Evolutionary conservation across 225 moss, liverwort and hornwort species (phyloP).

Genomic region (Bryoerythrophyllum caledonicum): DNA sequence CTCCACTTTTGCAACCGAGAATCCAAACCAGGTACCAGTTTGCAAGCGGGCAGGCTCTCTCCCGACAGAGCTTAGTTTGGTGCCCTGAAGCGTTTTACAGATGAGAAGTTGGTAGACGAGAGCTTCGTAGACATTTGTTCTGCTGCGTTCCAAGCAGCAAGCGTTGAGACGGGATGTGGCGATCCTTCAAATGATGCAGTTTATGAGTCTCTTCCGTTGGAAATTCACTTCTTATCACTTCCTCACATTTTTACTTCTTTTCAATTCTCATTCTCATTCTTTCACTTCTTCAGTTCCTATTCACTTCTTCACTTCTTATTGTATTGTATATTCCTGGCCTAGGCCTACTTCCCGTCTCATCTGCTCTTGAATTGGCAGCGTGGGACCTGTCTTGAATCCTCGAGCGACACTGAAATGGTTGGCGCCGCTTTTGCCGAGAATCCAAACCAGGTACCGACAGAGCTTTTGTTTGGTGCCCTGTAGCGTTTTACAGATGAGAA

Average conservation of each 20-base stretch:
- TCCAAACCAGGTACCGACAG: too few species aligned
- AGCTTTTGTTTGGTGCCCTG: constrained; percentile 12
- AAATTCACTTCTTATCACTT: too few species aligned
- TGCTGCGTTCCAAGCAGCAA: not conserved
- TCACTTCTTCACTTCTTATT: too few species aligned
- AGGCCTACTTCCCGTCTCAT: too few species aligned
- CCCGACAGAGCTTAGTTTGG: constrained; percentile 8
- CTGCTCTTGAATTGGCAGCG: too few species aligned
- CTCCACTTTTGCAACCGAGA: constrained; percentile 19
- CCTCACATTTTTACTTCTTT: too few species aligned
- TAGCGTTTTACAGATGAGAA: constrained; percentile 3
- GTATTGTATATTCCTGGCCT: too few species aligned
- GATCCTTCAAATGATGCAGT: constrained; percentile 6
- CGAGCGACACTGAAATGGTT: too few species aligned
- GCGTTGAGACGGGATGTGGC: constrained; percentile 8
- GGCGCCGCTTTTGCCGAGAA: too few species aligned
- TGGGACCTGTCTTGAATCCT: too few species aligned
- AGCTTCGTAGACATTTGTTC: constrained; percentile 19
- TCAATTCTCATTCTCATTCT: too few species aligned
- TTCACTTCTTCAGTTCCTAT: too few species aligned
- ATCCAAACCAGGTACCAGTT: not conserved
- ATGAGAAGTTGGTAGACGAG: not conserved
- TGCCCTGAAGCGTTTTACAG: constrained; percentile 8
- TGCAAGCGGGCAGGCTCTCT: constrained; percentile 13
- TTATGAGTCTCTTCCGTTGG: not conserved